Percentiles rank a stretch among this genome's conserved stretches.
Conservation (phyloP, 768 basidiomycete genomes). For the Cystobasidiopsis lactophilus region DNA sequence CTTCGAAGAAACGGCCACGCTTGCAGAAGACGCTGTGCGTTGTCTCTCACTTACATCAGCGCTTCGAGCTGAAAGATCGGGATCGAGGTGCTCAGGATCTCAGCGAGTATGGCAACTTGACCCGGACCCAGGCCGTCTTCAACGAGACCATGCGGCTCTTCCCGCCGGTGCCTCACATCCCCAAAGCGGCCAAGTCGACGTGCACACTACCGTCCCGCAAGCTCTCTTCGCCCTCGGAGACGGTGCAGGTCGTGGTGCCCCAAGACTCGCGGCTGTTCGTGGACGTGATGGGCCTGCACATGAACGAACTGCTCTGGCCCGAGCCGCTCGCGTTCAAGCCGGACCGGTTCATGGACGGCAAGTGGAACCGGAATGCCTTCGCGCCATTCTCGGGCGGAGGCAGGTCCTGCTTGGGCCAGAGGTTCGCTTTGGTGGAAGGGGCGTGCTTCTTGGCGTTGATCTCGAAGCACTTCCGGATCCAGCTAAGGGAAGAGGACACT, state of each 20-base stretch:
- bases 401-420: slow-evolving; percentile 8
- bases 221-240: background rate
- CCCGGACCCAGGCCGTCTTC: slow-evolving; percentile 8
- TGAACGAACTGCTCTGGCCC: slow-evolving; percentile 6
- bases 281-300: slow-evolving; percentile 11
- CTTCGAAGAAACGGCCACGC: slow-evolving; percentile 28
- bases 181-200: slow-evolving; percentile 7
- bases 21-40: slow-evolving; percentile 21
- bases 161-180: slow-evolving; percentile 12
- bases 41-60: background rate
- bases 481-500: too few relatives aligned
- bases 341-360: slow-evolving; percentile 14
- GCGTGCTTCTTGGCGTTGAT: too few relatives aligned
- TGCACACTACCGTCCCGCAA: slow-evolving; percentile 1
- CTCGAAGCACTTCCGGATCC: too few relatives aligned
- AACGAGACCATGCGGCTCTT: slow-evolving; percentile 14
- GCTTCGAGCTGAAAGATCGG: slow-evolving; percentile 6
- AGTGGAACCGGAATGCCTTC: slow-evolving; percentile 15
- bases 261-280: slow-evolving; percentile 8
- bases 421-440: slow-evolving; percentile 6
- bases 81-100: background rate
- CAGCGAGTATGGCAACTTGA: background rate
- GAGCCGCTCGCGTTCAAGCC: slow-evolving; percentile 4
- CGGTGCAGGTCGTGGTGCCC: slow-evolving; percentile 5
- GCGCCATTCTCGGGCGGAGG: slow-evolving; percentile 12